Evolutionary conservation across 345 rosid species (phyloP).

Genomic region (Litchi chinensis): DNA sequence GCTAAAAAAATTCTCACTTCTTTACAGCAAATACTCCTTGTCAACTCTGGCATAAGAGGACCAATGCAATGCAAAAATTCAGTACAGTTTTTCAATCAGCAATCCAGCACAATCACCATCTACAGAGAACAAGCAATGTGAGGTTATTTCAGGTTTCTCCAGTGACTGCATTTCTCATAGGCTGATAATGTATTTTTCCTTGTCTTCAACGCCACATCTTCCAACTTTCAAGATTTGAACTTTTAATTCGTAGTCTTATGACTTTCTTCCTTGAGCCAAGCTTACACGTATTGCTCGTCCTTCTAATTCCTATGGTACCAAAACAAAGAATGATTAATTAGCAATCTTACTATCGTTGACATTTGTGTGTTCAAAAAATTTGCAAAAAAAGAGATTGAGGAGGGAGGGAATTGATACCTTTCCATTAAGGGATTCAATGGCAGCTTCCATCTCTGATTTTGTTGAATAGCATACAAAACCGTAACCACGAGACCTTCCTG

Average conservation of each 20-base stretch:
- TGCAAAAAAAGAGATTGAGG: not conserved
- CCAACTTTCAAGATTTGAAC: conserved; percentile 9
- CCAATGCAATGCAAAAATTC: not conserved
- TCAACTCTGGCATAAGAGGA: not conserved
- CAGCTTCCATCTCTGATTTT: conserved; percentile 74
- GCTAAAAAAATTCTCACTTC: not conserved
- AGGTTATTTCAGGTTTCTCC: not conserved
- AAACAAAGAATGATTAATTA: conserved; percentile 7
- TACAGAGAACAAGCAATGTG: conserved; percentile 2
- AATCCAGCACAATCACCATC: not conserved
- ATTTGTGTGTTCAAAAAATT: not conserved
- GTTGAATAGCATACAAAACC: conserved; percentile 79
- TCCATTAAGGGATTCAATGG: conserved; percentile 68
- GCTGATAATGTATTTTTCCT: conserved; percentile 3
- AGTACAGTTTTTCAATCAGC: not conserved
- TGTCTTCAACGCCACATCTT: not conserved
- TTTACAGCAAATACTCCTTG: not conserved
- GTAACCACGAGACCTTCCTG: conserved; percentile 78
- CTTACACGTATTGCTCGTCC: conserved; percentile 79
- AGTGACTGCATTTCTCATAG: not conserved
- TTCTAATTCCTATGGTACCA: conserved; percentile 56
- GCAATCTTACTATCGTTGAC: not conserved
- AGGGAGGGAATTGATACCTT: conserved; percentile 37
- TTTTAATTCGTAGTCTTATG: conserved; percentile 13
- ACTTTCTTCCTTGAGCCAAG: conserved; percentile 70